A percentile compares a stretch with the other conserved stretches of the same genome.
phyloP scores from a whole-genome alignment of 2,329 filamentous ascomycete species.

The Neodidymelliopsis sp. region DNA sequence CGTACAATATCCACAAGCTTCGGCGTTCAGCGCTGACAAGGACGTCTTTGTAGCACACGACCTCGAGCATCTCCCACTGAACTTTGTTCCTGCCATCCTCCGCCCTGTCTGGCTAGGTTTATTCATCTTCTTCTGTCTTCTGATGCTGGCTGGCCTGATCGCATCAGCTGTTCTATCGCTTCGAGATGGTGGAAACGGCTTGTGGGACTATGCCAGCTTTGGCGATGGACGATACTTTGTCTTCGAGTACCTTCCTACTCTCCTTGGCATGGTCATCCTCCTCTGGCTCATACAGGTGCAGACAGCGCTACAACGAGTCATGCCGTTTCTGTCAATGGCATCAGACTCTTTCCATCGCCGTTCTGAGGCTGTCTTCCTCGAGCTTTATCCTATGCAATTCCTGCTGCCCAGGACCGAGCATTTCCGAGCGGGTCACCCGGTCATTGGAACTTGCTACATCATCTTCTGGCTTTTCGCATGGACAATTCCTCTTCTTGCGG shows the following conservation, averaged over 20 bases:
- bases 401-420: constrained; percentile 72
- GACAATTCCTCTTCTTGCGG: constrained; percentile 81
- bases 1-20: constrained; percentile 12
- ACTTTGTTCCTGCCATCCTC: constrained; percentile 75
- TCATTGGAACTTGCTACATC: constrained; percentile 71
- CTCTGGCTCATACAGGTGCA: constrained; percentile 81
- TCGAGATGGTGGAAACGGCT: constrained; percentile 61
- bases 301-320: constrained; percentile 74
- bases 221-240: constrained; percentile 81
- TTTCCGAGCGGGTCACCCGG: constrained; percentile 72
- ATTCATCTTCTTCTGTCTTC: constrained; percentile 67
- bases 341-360: constrained; percentile 66
- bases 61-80: constrained; percentile 59
- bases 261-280: constrained; percentile 74
- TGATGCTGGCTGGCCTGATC: constrained; percentile 76
- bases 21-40: constrained; percentile 27
- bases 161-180: constrained; percentile 65
- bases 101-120: constrained; percentile 69
- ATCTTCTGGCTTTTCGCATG: constrained; percentile 81
- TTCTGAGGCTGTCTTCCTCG: constrained; percentile 69
- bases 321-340: constrained; percentile 81
- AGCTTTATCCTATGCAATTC: constrained; percentile 67
- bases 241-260: constrained; percentile 83
- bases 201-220: constrained; percentile 73
- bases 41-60: constrained; percentile 59